Evolutionary conservation across 2,329 filamentous ascomycete genomes (phyloP).

Genomic region (Fusarium udum): DNA sequence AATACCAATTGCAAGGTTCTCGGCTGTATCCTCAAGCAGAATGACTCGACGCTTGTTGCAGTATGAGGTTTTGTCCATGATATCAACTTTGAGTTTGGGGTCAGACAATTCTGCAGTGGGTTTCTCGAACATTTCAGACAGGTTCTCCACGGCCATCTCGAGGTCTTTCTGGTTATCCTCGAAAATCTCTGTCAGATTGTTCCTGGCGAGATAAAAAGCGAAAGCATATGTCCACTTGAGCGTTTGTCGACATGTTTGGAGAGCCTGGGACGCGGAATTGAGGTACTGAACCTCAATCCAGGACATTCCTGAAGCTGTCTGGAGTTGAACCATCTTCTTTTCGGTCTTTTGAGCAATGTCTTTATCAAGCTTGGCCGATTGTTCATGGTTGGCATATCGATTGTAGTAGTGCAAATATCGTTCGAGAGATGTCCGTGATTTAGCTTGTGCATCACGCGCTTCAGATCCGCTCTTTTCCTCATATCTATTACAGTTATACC

Average conservation of each 20-base stretch:
- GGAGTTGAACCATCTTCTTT: slow-evolving; percentile 98
- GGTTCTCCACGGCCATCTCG: slow-evolving; percentile 93
- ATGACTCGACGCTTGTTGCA: slow-evolving; percentile 94
- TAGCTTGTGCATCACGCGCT: slow-evolving; percentile 90
- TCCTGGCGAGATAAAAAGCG: slow-evolving; percentile 94
- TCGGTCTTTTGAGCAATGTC: slow-evolving; percentile 96
- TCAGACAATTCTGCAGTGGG: slow-evolving; percentile 85
- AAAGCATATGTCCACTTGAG: slow-evolving; percentile 99
- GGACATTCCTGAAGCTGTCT: slow-evolving; percentile 92
- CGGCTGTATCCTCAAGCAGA: slow-evolving; percentile 88
- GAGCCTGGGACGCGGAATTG: slow-evolving; percentile 88
- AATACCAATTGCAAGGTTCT: slow-evolving; percentile 86
- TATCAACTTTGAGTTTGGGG: slow-evolving; percentile 94
- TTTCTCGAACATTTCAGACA: slow-evolving; percentile 99
- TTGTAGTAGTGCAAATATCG: slow-evolving; percentile 99
- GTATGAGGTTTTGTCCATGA: slow-evolving; percentile 98
- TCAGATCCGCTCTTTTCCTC: slow-evolving; percentile 95
- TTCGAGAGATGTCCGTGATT: slow-evolving; percentile 88
- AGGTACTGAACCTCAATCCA: slow-evolving; percentile 99
- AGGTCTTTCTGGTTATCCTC: slow-evolving; percentile 99
- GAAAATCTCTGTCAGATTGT: slow-evolving; percentile 96
- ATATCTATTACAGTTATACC: slow-evolving; percentile 99
- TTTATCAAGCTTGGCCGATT: slow-evolving; percentile 95
- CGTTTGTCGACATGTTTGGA: slow-evolving; percentile 97
- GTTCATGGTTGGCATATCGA: slow-evolving; percentile 97